Conservation (phyloP, 2,329 filamentous ascomycete genomes). For the Pseudogymnoascus sp. region DNA sequence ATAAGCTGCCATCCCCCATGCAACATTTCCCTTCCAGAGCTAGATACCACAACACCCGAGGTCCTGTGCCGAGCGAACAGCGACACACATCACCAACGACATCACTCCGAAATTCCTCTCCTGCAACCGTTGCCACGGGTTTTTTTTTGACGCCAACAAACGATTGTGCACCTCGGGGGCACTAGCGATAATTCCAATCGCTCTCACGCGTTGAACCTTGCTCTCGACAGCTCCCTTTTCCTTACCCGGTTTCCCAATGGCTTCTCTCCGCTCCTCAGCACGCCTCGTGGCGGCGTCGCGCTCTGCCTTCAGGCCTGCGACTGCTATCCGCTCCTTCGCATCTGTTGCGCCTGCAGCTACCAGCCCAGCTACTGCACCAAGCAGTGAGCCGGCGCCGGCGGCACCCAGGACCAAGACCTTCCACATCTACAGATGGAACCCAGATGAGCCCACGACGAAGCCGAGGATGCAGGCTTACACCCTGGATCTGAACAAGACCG, state of each 20-base stretch:
- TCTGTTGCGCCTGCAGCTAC: constrained; percentile 32
- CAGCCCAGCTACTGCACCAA: constrained; percentile 26
- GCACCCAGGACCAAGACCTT: constrained; percentile 81
- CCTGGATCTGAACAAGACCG: constrained; percentile 96
- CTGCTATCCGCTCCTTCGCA: constrained; percentile 45
- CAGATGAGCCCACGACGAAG: constrained; percentile 85
- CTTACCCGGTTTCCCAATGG: constrained; percentile 36
- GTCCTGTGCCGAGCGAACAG: constrained; percentile 6
- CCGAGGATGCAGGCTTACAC: constrained; percentile 92
- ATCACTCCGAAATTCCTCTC: constrained; percentile 3
- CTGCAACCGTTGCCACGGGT: constrained; percentile 2
- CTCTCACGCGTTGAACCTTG: background rate
- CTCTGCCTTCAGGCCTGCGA: constrained; percentile 27
- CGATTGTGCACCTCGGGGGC: constrained; percentile 6
- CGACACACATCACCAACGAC: constrained; percentile 8
- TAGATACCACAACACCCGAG: constrained; percentile 9
- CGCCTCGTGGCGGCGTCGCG: constrained; percentile 41
- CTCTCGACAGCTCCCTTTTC: constrained; percentile 3
- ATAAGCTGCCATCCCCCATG: background rate
- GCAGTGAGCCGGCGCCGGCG: constrained; percentile 39
- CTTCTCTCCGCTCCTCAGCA: constrained; percentile 50
- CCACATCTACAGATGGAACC: constrained; percentile 98
- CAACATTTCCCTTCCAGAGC: constrained; percentile 4
- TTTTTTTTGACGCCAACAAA: background rate
- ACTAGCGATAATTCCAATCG: background rate